Base-by-base conservation (phyloP, 805 yeast species). In the Yarrowia sp. region DNA sequence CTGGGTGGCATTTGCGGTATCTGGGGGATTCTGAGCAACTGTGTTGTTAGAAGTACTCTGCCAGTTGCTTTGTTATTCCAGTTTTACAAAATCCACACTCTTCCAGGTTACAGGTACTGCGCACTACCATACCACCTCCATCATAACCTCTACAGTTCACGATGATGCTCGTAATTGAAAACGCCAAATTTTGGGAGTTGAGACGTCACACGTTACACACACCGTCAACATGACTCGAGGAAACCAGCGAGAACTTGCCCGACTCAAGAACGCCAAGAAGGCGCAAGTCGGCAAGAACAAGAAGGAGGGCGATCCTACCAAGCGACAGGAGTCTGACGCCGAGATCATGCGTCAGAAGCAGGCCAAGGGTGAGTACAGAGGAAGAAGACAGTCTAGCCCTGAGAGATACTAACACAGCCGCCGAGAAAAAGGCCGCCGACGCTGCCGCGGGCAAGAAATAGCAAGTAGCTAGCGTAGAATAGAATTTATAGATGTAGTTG, bases 171-270 rank as follows among this genome's bases (percentile, higher is more conserved):
- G 7, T 6, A 8, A 24, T 24, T 24, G 29, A 27, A 9, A 9
- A 27, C 29, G 6, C 24, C 16, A 27, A 16, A 4, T 21, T 47
- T 32, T 47, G 55, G 55, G 38, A 47, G 29, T 47, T 47, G 27
- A 18, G n/a, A 31, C 55, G 14, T 25, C 21, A 27, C 51, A 25
- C 38, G 19, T 13, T 32, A 19, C 21, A 19, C 41, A 49, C 41
- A 47, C 21, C 8, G 24, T 32, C 56, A 51, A 18, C 42, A 92
- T 93, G 97, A 86, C 97, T 60, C 83, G 99, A 78, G 99, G 99
- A 31, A 94, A 93, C 74, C 98, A 94, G 76, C 83, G 99, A 74
- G 99, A 93, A 39, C 81, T 88, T 68, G 97, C 97, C 31, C 83
- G 99, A 72, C 89, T 85, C 64, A 93, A 89, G 77, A 90, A 89